Evolutionary conservation across 441 rosid species (phyloP).

Genomic region (Manihot esculenta): DNA sequence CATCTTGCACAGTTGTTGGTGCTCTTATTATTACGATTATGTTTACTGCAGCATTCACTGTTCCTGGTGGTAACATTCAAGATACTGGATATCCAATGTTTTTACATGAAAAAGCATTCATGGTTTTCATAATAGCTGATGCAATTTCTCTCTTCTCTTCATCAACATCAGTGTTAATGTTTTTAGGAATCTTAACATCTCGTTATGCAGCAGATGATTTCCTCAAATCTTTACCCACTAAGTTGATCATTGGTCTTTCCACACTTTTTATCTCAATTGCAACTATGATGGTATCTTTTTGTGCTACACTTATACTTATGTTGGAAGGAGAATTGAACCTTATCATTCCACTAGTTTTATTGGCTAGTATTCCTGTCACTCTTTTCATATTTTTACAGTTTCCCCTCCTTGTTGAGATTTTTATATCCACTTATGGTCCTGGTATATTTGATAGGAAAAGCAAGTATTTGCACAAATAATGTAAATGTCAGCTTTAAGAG

Average conservation of each 20-base stretch:
- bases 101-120: not conserved
- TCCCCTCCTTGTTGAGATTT: conserved; percentile 15
- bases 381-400: conserved; percentile 10
- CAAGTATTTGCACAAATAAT: not conserved
- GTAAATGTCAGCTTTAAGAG: too few relatives aligned
- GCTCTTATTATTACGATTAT: too few relatives aligned
- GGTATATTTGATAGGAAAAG: conserved; percentile 2
- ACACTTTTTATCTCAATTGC: conserved; percentile 22
- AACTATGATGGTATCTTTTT: conserved; percentile 21
- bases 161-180: too few relatives aligned
- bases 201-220: conserved; percentile 23
- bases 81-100: not conserved
- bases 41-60: too few relatives aligned
- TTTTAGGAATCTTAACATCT: conserved; percentile 6
- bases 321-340: too few relatives aligned
- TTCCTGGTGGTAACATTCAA: conserved; percentile 15
- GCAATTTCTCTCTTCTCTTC: conserved; percentile 14
- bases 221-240: conserved; percentile 17
- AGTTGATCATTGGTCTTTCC: too few relatives aligned
- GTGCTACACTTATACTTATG: conserved; percentile 10
- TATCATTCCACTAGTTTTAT: conserved; percentile 1
- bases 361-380: conserved; percentile 10
- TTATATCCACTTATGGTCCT: conserved; percentile 1
- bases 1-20: too few relatives aligned
- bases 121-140: conserved; percentile 7